Evolutionary conservation across 208 protist species (phyloP), one percentile per base, ranked within the genome.

Genomic region (Phytomonas serpens): DNA sequence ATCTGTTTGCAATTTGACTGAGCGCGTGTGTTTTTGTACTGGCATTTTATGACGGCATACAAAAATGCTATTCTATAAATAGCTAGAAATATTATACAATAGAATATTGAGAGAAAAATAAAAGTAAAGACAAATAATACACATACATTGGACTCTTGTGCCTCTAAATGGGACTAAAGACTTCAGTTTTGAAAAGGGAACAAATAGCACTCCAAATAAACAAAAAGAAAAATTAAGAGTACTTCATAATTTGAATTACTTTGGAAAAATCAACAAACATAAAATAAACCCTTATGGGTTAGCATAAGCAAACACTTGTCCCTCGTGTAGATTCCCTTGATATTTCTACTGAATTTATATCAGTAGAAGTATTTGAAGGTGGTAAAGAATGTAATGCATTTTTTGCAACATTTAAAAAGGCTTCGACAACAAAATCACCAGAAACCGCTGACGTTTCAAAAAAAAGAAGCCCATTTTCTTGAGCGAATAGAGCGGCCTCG

Each of bases 381-480:
- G 11, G 5, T 27, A 57, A 57, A 57, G 11, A 67, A 7, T 67
- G 19, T 57, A 89, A 33, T 9, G 77, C 82, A 16, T 67, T 88
- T 72, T 87, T 91, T 16, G 81, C 83, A 7, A 93, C 88, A 47
- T 84, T 93, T 51, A 98, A 76, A 84, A 98, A 98, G 0, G 93
- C 89, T 47, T 98, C 97, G 47, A 87, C 87, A 0, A 98, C 94
- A 76, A 94, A 97, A 33, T 98, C 93, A n/a, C 95, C 97, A 4
- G 92, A 88, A 23, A 89, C 77, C 9, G 95, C 94, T 10, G 86
- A 95, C 0, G 96, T 98, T 67, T 98, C 97, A 70, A 95, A 92
- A 64, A 92, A 82, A 2, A 93, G 77, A 57, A 95, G 74, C 30
- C 84, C 82, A 40, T 98, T 94, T 75, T 98, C 85, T 68, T 98